Evolutionary conservation across 2,329 filamentous ascomycete genomes (phyloP).

Genomic region (Colletotrichum sojae): DNA sequence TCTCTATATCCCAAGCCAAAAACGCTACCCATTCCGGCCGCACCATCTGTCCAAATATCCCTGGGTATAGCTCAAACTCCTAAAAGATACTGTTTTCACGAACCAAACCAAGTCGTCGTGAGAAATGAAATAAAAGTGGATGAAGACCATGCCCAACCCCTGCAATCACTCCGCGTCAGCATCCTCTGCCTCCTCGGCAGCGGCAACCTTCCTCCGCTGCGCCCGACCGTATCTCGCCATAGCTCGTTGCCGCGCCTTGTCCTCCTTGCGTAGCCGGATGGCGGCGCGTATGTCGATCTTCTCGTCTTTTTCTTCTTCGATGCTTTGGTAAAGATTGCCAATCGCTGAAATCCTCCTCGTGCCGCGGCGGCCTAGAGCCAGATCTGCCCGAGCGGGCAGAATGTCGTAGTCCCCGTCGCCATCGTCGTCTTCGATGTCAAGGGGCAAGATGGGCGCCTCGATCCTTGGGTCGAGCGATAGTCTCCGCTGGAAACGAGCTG

Average conservation of each 20-base stretch:
- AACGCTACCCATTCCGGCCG: not conserved
- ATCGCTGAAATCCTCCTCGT: constrained; percentile 40
- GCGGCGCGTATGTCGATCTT: constrained; percentile 48
- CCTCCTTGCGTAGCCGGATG: constrained; percentile 50
- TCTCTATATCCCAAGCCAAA: not conserved
- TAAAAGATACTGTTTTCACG: not conserved
- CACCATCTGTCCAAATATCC: not conserved
- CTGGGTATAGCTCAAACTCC: constrained; percentile 30
- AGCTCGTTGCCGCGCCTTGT: constrained; percentile 47
- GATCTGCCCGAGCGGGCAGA: constrained; percentile 24
- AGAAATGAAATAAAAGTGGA: not conserved
- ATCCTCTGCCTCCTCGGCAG: not conserved
- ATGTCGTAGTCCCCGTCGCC: constrained; percentile 10
- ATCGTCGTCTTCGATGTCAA: constrained; percentile 24
- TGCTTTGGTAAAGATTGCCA: constrained; percentile 36
- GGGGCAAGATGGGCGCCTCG: constrained; percentile 1
- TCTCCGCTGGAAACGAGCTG: constrained; percentile 1
- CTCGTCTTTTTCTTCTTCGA: constrained; percentile 41
- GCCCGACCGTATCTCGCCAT: constrained; percentile 9
- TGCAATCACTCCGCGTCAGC: constrained; percentile 8
- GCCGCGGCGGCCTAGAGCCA: constrained; percentile 32
- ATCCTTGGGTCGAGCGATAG: constrained; percentile 18
- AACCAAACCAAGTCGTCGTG: not conserved
- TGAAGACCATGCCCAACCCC: not conserved
- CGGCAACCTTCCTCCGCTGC: not conserved